These are phyloP conservation scores for Alnus rubra DNA, from an alignment of 306 rosid genomes.

Conservation along the genomic window DNA sequence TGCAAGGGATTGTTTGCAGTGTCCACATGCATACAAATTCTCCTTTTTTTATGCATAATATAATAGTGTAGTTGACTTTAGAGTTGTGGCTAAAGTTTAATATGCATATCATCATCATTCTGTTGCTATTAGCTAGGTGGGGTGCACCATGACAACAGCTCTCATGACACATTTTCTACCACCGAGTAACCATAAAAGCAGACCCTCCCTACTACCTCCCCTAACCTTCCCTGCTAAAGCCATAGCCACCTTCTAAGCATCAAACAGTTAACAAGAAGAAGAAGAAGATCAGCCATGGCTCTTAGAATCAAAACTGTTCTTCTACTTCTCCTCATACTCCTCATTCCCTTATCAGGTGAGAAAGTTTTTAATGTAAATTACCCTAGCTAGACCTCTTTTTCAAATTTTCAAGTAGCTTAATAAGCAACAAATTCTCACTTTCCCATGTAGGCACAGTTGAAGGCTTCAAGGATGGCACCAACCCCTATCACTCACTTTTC, in stretches of 20 bases:
- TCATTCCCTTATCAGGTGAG: slow-evolving; percentile 59
- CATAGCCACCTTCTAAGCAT: slow-evolving; percentile 25
- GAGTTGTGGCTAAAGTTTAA: slow-evolving; percentile 46
- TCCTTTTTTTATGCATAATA: slow-evolving; percentile 34
- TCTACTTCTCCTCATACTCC: slow-evolving; percentile 45
- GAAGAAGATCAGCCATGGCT: slow-evolving; percentile 44
- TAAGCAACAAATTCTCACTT: neutral
- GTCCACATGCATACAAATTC: slow-evolving; percentile 48
- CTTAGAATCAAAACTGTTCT: slow-evolving; percentile 39
- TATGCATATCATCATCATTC: slow-evolving; percentile 55
- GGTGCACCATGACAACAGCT: slow-evolving; percentile 47
- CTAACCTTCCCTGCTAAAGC: slow-evolving; percentile 27
- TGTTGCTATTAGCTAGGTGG: slow-evolving; percentile 50
- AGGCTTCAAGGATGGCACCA: slow-evolving; percentile 51
- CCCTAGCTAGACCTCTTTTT: neutral
- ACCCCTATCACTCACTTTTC: slow-evolving; percentile 34
- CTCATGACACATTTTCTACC: slow-evolving; percentile 32
- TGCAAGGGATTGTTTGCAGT: slow-evolving; percentile 50
- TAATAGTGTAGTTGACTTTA: slow-evolving; percentile 65
- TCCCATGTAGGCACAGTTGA: slow-evolving; percentile 44
- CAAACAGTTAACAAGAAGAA: neutral
- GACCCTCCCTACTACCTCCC: slow-evolving; percentile 10
- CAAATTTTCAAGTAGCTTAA: neutral
- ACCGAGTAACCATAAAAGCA: slow-evolving; percentile 38
- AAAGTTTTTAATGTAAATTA: slow-evolving; percentile 4